Evolutionary conservation across 441 rosid genomes (phyloP), one percentile per base, ranked within the genome.

Genomic region (Mallotus japonicus): DNA sequence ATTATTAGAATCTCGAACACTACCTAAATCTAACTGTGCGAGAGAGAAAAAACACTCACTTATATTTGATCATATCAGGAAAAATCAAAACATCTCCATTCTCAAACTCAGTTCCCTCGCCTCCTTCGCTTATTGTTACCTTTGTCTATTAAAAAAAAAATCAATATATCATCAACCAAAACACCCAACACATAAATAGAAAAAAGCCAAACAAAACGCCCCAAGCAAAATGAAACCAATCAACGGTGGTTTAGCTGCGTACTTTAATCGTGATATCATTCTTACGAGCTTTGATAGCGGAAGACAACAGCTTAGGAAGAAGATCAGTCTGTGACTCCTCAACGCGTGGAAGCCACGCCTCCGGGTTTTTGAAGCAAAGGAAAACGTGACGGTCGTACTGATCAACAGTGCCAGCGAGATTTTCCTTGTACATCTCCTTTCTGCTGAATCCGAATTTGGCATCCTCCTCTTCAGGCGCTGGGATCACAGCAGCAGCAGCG

Each of bases 21-120:
- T 28, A 28, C 32, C 32, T 28, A 28, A 28, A 28, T 28, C 32
- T 28, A 28, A 28, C 32, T 1, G 32, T 28, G 32, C 32, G 12
- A 28, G 51, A 20, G 69, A 3, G 20, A 58, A 34, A 46, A 37
- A 40, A 32, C 13, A 47, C 91, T 85, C 55, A 95, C 99, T 87
- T 89, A 90, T 90, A 95, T 84, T 82, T 89, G 73, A 92, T 80
- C 98, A 92, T 90, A 15, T 92, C 98, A 34, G 97, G 99, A 80
- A 95, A 95, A 75, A 90, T 79, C 89, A 95, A 80, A 73, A 95
- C 89, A 69, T 92, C 97, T 22, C 98, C 99, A 19, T 87, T 81
- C 65, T 81, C 83, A 44, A 76, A 80, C 51, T 55, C 88, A 37
- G 72, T 60, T 44, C 88, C 93, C 65, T 76, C 92, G 64, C 87